Evolutionary conservation across 2,329 filamentous ascomycete genomes (phyloP).

Genomic region (Dothideomycetes sp.): DNA sequence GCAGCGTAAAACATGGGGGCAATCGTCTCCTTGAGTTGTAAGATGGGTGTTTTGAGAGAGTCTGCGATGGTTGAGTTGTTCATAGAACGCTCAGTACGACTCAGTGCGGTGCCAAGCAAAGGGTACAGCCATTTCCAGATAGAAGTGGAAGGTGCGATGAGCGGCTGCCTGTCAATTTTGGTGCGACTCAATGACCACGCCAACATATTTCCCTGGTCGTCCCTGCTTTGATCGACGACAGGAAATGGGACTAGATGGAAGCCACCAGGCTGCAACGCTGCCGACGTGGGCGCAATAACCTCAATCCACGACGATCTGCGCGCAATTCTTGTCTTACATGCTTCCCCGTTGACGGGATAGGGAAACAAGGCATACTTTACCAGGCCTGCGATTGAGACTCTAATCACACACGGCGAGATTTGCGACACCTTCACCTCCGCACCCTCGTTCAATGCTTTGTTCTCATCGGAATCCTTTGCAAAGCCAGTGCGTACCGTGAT

Average conservation of each 20-base stretch:
- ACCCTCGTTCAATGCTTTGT: neutral
- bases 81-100: neutral
- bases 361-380: conserved; percentile 11
- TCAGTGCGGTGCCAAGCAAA: neutral
- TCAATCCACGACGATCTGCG: conserved; percentile 27
- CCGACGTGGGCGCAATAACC: conserved; percentile 20
- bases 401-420: conserved; percentile 5
- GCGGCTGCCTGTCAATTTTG: conserved; percentile 3
- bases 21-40: conserved; percentile 13
- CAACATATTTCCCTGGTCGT: neutral
- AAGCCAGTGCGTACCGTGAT: neutral
- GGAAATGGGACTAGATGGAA: conserved; percentile 21
- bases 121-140: conserved; percentile 6
- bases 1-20: neutral
- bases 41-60: conserved; percentile 17
- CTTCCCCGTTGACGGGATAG: conserved; percentile 17
- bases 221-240: conserved; percentile 16
- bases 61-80: neutral
- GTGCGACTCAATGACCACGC: conserved; percentile 2
- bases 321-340: conserved; percentile 22
- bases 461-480: neutral
- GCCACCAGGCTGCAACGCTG: conserved; percentile 15
- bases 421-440: neutral
- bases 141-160: neutral
- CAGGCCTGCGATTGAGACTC: neutral